phyloP scores from a whole-genome alignment of 345 rosid species.

The Citrus australasica region DNA sequence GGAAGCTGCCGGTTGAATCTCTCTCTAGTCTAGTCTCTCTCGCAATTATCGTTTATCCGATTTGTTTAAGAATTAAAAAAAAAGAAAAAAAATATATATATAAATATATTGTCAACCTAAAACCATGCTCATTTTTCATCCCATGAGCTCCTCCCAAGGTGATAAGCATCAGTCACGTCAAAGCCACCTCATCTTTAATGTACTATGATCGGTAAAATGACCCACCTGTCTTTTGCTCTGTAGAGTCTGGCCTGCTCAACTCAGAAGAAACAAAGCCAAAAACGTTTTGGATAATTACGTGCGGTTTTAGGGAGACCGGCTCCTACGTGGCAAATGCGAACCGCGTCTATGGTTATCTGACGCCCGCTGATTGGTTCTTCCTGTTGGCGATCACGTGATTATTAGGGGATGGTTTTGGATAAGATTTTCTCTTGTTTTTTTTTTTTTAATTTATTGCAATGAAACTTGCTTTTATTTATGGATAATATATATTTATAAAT shows the following conservation, averaged over 20 bases:
- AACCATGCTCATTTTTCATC: not conserved
- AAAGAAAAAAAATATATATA: not conserved
- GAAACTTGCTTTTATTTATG: no score
- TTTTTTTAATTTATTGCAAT: no score
- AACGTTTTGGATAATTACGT: not conserved
- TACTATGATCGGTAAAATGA: not conserved
- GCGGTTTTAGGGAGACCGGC: not conserved
- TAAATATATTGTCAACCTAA: not conserved
- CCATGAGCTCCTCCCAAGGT: not conserved
- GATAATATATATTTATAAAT: no score
- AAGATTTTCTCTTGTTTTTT: no score
- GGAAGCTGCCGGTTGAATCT: not conserved
- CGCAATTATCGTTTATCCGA: not conserved
- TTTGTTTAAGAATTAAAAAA: not conserved
- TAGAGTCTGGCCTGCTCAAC: no score
- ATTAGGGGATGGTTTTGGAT: not conserved
- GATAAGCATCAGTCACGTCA: no score
- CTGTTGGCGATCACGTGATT: not conserved
- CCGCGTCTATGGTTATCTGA: not conserved
- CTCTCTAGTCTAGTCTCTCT: not conserved
- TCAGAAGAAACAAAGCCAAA: not conserved
- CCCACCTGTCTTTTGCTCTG: not conserved
- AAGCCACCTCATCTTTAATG: no score
- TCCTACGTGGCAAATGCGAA: not conserved
- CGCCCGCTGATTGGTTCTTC: not conserved